phyloP scores from a whole-genome alignment of 1,139 yeast genomes.

The Protomyces arabidopsidicola region DNA sequence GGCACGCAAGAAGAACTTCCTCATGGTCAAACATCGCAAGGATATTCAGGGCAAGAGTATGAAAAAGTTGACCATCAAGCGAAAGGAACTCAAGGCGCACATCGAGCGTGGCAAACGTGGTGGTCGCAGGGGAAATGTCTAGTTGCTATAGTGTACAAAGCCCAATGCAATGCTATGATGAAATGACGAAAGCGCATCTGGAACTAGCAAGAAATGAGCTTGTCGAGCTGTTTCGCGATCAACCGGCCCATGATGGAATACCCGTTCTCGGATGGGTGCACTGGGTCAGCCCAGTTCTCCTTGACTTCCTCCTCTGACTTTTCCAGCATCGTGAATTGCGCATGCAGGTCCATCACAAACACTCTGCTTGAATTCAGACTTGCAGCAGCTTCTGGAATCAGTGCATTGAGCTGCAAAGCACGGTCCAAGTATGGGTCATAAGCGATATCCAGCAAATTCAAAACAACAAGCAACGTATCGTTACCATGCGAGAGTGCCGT shows the following conservation, averaged over 20 bases:
- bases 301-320: not conserved
- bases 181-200: not conserved
- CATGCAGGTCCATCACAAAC: not conserved
- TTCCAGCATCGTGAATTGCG: not conserved
- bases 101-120: conserved; percentile 26
- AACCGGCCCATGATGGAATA: not conserved
- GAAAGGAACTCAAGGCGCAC: conserved; percentile 78
- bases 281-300: not conserved
- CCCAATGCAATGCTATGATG: not conserved
- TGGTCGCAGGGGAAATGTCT: conserved; percentile 16
- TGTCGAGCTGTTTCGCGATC: not conserved
- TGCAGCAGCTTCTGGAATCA: not conserved
- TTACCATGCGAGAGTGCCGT: not conserved
- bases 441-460: not conserved
- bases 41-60: conserved; percentile 92
- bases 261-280: not conserved
- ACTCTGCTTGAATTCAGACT: not conserved
- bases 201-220: not conserved
- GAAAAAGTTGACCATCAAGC: conserved; percentile 84
- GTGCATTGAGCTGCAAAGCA: not conserved
- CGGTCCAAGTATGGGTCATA: not conserved
- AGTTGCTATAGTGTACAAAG: not conserved
- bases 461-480: not conserved
- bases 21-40: conserved; percentile 95
- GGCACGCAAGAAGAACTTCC: conserved; percentile 96